These are phyloP conservation scores for Pseudohalonectria lignicola DNA, from an alignment of 2,329 filamentous ascomycete species.

Conservation along the genomic window DNA sequence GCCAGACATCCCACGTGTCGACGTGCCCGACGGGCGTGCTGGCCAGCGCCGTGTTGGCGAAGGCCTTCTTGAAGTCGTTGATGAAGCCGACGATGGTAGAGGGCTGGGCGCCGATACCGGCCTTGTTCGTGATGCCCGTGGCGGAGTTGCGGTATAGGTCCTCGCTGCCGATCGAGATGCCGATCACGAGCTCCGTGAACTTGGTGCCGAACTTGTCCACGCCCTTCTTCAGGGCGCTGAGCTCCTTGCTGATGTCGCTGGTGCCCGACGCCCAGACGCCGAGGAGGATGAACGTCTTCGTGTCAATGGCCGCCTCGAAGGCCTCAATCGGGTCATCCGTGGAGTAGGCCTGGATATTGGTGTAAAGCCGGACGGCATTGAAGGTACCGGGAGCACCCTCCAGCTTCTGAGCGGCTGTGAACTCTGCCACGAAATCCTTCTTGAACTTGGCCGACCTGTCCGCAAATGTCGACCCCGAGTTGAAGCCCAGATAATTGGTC, in stretches of 20 bases:
- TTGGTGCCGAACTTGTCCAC: slow-evolving; percentile 38
- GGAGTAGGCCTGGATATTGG: slow-evolving; percentile 53
- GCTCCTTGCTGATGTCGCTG: slow-evolving; percentile 46
- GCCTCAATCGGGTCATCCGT: slow-evolving; percentile 71
- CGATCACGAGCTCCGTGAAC: slow-evolving; percentile 47
- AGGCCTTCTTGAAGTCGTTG: slow-evolving; percentile 46
- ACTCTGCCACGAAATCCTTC: slow-evolving; percentile 53
- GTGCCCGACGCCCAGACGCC: slow-evolving; percentile 52
- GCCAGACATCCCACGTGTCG: slow-evolving; percentile 57
- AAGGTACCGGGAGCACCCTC: slow-evolving; percentile 50
- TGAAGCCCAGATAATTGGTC: slow-evolving; percentile 39
- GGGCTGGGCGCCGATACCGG: slow-evolving; percentile 49
- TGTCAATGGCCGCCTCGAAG: slow-evolving; percentile 58
- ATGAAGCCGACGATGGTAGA: slow-evolving; percentile 54
- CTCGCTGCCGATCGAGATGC: slow-evolving; percentile 56
- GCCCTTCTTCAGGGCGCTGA: slow-evolving; percentile 46
- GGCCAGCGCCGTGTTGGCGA: slow-evolving; percentile 32
- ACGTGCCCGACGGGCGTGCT: slow-evolving; percentile 51
- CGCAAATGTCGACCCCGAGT: slow-evolving; percentile 34
- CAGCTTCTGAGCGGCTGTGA: slow-evolving; percentile 53
- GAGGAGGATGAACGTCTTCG: slow-evolving; percentile 49
- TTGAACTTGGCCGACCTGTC: slow-evolving; percentile 41
- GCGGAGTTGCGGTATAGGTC: slow-evolving; percentile 53
- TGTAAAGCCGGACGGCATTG: slow-evolving; percentile 59
- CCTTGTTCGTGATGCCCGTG: slow-evolving; percentile 51